These are phyloP conservation scores for Lentinula sp. DNA, from an alignment of 768 basidiomycete species.

Conservation along the genomic window DNA sequence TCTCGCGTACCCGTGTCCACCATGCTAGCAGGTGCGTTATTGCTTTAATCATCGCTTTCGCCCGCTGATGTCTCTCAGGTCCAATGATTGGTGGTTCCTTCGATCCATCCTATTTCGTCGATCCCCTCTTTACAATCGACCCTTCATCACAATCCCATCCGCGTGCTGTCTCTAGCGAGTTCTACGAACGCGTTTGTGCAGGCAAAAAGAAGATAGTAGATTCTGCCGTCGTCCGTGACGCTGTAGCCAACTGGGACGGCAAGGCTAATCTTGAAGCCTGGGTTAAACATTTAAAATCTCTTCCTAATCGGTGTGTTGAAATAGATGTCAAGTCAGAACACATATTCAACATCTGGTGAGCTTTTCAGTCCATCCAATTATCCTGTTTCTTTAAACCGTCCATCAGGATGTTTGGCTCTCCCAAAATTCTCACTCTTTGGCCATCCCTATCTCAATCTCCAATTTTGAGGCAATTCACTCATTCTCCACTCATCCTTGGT, in stretches of 20 bases:
- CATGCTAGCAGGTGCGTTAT: slow-evolving; percentile 38
- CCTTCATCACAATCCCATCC: slow-evolving; percentile 21
- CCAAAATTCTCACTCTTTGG: slow-evolving; percentile 37
- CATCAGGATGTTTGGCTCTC: neutral
- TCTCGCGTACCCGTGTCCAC: slow-evolving; percentile 50
- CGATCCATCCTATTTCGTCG: slow-evolving; percentile 12
- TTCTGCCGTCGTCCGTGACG: slow-evolving; percentile 17
- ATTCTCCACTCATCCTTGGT: slow-evolving; percentile 56
- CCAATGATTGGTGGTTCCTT: slow-evolving; percentile 39
- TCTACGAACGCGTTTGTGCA: slow-evolving; percentile 37
- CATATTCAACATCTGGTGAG: slow-evolving; percentile 51
- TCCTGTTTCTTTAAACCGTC: neutral
- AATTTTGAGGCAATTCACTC: slow-evolving; percentile 45
- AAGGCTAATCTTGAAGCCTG: slow-evolving; percentile 35
- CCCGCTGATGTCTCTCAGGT: slow-evolving; percentile 20
- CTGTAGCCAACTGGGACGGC: slow-evolving; percentile 21
- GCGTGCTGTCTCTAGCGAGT: slow-evolving; percentile 32
- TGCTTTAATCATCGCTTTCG: neutral
- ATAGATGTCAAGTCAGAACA: slow-evolving; percentile 28
- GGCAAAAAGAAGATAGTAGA: slow-evolving; percentile 24
- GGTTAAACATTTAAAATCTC: slow-evolving; percentile 35
- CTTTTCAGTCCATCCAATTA: slow-evolving; percentile 2
- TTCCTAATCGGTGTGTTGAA: slow-evolving; percentile 45
- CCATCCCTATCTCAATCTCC: slow-evolving; percentile 39
- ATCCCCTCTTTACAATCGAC: neutral